These are phyloP conservation scores for Cytidiella melzeri DNA, from an alignment of 768 basidiomycete species.

Conservation along the genomic window DNA sequence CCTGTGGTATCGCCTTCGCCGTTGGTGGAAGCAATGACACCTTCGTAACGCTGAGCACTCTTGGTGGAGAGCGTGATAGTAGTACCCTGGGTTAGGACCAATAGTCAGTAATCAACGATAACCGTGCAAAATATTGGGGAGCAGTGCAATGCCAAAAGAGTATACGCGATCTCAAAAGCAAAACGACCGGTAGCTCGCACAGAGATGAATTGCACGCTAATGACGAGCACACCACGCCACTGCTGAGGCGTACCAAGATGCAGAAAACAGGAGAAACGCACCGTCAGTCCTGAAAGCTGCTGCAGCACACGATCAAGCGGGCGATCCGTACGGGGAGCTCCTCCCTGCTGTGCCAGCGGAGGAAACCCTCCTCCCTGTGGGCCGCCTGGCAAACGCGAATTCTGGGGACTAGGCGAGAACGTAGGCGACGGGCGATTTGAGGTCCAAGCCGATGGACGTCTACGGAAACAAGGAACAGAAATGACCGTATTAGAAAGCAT, in stretches of 20 bases:
- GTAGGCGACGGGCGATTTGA: conserved; percentile 65
- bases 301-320: conserved; percentile 58
- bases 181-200: too few species aligned
- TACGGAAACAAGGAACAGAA: conserved; percentile 13
- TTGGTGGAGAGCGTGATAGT: conserved; percentile 74
- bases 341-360: conserved; percentile 36
- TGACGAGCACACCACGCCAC: too few species aligned
- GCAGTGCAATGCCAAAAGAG: not conserved
- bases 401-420: conserved; percentile 46
- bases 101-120: conserved; percentile 3
- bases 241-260: conserved; percentile 1
- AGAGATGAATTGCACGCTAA: too few species aligned
- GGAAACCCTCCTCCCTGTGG: conserved; percentile 29
- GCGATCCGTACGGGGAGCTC: conserved; percentile 36
- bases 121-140: not conserved
- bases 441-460: conserved; percentile 54
- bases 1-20: conserved; percentile 65
- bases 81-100: conserved; percentile 47
- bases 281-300: conserved; percentile 63
- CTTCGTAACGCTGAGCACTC: conserved; percentile 67
- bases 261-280: conserved; percentile 33
- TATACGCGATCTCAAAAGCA: too few species aligned
- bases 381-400: conserved; percentile 37
- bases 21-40: conserved; percentile 54
- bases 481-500: conserved; percentile 7